Conservation (phyloP, 2,329 filamentous ascomycete genomes). For the Curvularia sp. region DNA sequence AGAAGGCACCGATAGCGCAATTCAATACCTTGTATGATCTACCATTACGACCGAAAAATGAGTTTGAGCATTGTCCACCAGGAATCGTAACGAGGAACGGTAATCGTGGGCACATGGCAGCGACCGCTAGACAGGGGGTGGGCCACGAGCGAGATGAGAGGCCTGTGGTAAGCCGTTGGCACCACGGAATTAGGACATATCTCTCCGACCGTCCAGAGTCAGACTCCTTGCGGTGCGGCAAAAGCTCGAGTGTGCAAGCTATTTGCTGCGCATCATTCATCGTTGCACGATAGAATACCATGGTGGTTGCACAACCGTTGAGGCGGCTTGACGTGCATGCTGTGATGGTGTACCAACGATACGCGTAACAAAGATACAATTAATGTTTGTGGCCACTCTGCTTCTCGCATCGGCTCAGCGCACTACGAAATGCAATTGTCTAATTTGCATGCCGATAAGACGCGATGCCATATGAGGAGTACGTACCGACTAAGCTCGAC, state of each 20-base stretch:
- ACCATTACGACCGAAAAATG: constrained; percentile 19
- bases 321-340: constrained; percentile 13
- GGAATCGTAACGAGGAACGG: constrained; percentile 15
- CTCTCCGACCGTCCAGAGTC: constrained; percentile 23
- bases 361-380: constrained; percentile 15
- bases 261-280: constrained; percentile 10
- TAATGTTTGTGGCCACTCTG: constrained; percentile 17
- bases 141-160: constrained; percentile 27
- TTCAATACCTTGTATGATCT: constrained; percentile 23
- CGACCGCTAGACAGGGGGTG: constrained; percentile 23
- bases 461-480: constrained; percentile 36
- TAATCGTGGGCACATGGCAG: constrained; percentile 21
- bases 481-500: constrained; percentile 20
- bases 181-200: constrained; percentile 16
- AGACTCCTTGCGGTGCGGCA: constrained; percentile 29
- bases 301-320: constrained; percentile 19
- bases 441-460: constrained; percentile 44
- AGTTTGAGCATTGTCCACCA: constrained; percentile 21
- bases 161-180: constrained; percentile 18
- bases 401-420: constrained; percentile 16
- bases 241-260: constrained; percentile 25
- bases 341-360: constrained; percentile 12
- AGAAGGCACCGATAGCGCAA: constrained; percentile 19
- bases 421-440: constrained; percentile 38
- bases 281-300: constrained; percentile 27